Percentiles rank a stretch among this genome's conserved stretches.
These are phyloP conservation scores for Flaveria robusta DNA, from an alignment of 129 eudicot species.

Conservation along the genomic window DNA sequence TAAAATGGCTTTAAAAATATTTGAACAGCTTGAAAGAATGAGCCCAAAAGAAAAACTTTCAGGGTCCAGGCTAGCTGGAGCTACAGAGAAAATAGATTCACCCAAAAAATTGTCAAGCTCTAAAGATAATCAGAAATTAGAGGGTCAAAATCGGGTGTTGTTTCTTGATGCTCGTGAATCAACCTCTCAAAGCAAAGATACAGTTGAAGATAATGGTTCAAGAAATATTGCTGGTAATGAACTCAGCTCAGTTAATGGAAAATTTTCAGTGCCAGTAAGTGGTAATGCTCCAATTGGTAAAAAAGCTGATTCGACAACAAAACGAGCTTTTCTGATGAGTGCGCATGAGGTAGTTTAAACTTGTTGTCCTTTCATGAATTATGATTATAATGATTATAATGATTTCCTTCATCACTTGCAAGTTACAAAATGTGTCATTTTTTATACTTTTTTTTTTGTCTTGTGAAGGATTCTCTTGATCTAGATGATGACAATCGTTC, in stretches of 20 bases:
- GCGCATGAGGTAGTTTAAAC: constrained; percentile 59
- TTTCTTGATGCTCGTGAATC: constrained; percentile 35
- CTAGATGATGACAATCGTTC: constrained; percentile 47
- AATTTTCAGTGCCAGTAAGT: constrained; percentile 33
- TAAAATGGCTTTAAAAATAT: constrained; percentile 69
- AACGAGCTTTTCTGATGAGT: constrained; percentile 64
- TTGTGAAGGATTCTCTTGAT: constrained; percentile 51
- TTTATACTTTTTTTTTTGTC: constrained; percentile 10
- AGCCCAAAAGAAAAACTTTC: constrained; percentile 66
- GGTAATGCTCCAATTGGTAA: constrained; percentile 8
- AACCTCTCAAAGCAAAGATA: constrained; percentile 36
- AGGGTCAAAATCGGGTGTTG: constrained; percentile 12
- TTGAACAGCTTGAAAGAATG: constrained; percentile 79
- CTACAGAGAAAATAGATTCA: constrained; percentile 40
- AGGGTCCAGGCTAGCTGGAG: constrained; percentile 41
- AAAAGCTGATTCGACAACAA: constrained; percentile 32
- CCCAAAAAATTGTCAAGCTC: constrained; percentile 35
- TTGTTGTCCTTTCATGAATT: background rate
- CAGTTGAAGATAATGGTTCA: constrained; percentile 40
- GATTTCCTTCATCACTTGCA: background rate
- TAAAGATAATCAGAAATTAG: constrained; percentile 37
- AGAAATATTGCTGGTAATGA: constrained; percentile 22
- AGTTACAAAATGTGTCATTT: background rate
- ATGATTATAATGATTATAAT: background rate
- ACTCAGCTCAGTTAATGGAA: constrained; percentile 30